phyloP scores from a whole-genome alignment of 2,329 filamentous ascomycete genomes.

The Penicillium italicum region DNA sequence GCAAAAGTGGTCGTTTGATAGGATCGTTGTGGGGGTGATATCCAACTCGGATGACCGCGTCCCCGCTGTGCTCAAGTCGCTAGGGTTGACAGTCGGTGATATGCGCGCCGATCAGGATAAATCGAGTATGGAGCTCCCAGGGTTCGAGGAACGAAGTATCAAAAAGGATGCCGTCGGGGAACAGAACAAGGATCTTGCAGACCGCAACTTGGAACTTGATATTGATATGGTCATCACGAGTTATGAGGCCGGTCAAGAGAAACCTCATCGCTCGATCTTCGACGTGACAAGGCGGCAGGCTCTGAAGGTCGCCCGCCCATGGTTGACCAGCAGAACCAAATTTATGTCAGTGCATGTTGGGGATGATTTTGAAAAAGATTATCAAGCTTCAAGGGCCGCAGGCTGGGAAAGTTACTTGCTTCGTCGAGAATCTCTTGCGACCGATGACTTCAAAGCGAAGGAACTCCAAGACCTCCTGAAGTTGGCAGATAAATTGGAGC shows the following conservation, averaged over 20 bases:
- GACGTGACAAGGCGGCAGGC: slow-evolving; percentile 37
- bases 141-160: slow-evolving; percentile 19
- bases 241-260: slow-evolving; percentile 46
- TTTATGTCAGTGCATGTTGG: slow-evolving; percentile 41
- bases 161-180: background rate
- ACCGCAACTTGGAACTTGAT: slow-evolving; percentile 23
- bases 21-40: slow-evolving; percentile 41
- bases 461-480: background rate
- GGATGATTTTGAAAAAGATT: slow-evolving; percentile 45
- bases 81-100: slow-evolving; percentile 39
- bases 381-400: slow-evolving; percentile 34
- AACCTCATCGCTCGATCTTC: slow-evolving; percentile 42
- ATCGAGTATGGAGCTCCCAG: slow-evolving; percentile 26
- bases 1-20: slow-evolving; percentile 26
- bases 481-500: background rate
- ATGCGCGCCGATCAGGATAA: slow-evolving; percentile 31
- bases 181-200: background rate
- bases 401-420: slow-evolving; percentile 40
- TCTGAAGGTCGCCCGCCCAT: slow-evolving; percentile 7
- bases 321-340: slow-evolving; percentile 19
- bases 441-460: background rate
- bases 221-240: slow-evolving; percentile 46
- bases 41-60: slow-evolving; percentile 49
- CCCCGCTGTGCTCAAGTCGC: slow-evolving; percentile 36
- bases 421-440: slow-evolving; percentile 14